phyloP scores from a whole-genome alignment of 2,329 filamentous ascomycete species.

The Phialocephala subalpina region DNA sequence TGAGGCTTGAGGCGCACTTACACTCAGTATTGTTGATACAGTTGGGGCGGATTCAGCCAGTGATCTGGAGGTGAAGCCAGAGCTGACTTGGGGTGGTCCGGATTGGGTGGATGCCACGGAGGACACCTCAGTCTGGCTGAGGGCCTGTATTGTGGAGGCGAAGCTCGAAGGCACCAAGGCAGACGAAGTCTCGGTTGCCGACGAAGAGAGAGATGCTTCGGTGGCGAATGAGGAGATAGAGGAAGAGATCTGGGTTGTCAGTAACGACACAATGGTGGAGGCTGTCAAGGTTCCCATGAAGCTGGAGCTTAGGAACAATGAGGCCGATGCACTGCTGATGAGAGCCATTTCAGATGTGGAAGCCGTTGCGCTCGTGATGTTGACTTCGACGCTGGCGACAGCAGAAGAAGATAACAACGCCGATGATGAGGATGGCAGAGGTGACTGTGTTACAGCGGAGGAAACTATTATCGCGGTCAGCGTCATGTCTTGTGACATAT shows the following conservation, averaged over 20 bases:
- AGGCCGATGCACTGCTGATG: background rate
- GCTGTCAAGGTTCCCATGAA: background rate
- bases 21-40: slow-evolving; percentile 2
- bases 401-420: background rate
- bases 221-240: background rate
- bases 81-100: background rate
- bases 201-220: background rate
- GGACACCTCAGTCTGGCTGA: background rate
- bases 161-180: background rate
- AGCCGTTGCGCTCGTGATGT: background rate
- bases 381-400: background rate
- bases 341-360: background rate
- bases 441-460: background rate
- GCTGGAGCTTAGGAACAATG: background rate
- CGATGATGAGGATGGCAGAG: background rate
- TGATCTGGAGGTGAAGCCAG: background rate
- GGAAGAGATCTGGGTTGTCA: background rate
- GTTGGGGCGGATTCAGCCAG: slow-evolving; percentile 1
- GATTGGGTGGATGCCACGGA: background rate
- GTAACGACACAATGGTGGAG: background rate
- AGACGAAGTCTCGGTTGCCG: background rate
- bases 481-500: background rate
- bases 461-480: slow-evolving; percentile 3
- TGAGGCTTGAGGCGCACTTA: slow-evolving; percentile 4
- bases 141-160: background rate